Evolutionary conservation across 2,329 filamentous ascomycete species (phyloP), one percentile per base, ranked within the genome.

Genomic region (Nemania diffusa): DNA sequence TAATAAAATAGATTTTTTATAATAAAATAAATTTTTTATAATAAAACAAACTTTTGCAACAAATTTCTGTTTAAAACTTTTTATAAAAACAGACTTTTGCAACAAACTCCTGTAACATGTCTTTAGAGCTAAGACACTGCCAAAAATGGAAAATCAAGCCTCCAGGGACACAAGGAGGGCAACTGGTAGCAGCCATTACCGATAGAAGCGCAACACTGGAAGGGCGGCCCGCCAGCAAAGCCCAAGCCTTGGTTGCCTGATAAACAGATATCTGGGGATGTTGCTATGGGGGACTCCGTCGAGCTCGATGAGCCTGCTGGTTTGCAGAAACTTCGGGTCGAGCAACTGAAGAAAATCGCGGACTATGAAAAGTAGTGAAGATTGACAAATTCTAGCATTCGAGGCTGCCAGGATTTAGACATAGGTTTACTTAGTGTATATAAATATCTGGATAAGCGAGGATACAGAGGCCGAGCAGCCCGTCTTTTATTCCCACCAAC

Each of bases 121-220:
- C n/a, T n/a, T n/a, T n/a, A n/a, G n/a, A n/a, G n/a, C n/a, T n/a
- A n/a, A n/a, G n/a, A n/a, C n/a, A n/a, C n/a, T n/a, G n/a, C n/a
- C n/a, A n/a, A n/a, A n/a, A n/a, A n/a, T n/a, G n/a, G n/a, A n/a
- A n/a, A n/a, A n/a, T n/a, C n/a, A n/a, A n/a, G n/a, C n/a, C n/a
- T n/a, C n/a, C n/a, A n/a, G n/a, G n/a, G n/a, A n/a, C n/a, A n/a
- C n/a, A n/a, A n/a, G n/a, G n/a, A 80, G 3, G 86, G 85, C 6
- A 83, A 79, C 7, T 94, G 92, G 91, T 91, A 90, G 87, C 85
- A 85, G 68, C 92, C 92, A 2, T 75, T 94, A 44, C 85, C 89
- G 0, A 69, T 77, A 0, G 88, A 91, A 68, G 86, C 88, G 8
- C 79, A 92, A 55, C 85, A 90, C 72, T 93, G 91, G 91, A 91